Base-by-base conservation (phyloP, 2,329 filamentous ascomycete genomes). In the Penicillium thymicola region DNA sequence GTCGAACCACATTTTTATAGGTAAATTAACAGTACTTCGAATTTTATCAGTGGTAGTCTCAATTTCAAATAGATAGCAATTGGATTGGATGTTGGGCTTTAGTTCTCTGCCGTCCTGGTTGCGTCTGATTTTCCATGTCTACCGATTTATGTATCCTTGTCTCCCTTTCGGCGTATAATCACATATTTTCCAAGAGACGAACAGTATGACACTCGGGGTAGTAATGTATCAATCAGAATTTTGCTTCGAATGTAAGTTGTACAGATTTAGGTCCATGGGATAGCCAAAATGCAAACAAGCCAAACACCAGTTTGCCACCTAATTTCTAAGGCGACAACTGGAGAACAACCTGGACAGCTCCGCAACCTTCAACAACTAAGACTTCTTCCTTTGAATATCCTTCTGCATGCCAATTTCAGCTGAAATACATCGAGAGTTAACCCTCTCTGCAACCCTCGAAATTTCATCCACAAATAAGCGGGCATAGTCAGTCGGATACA, bases 301-400 rank as follows among this genome's bases (percentile, higher is more conserved):
- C 50, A 62, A 59, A 60, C 49, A 47, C 38, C 11, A 6, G 11
- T 10, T 49, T n/a, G 28, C 21, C 37, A 37, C 50, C 53, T 55
- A 51, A 57, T 63, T 57, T 57, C 4, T 54, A 59, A 61, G 61
- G 55, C 52, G 36, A 16, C 40, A 13, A 45, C 25, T 27, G 36
- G 28, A 46, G 54, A 46, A 45, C 48, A 45, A 44, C 42, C 18
- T 40, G 8, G 54, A 55, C 34, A 52, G 47, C 54, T 55, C 48
- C 18, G 25, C 46, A 51, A 49, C 43, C 44, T 54, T 55, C 45
- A 25, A 27, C 41, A 38, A 51, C 25, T 6, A 18, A 46, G 30
- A 21, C 21, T 36, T 18, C 5, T 36, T 16, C 21, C 30, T 27
- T 28, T 28, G 11, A 13, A 16, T 21, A 23, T 13, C 28, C 14